These are phyloP conservation scores for Calycina herbarum DNA, from an alignment of 2,329 filamentous ascomycete genomes.

Conservation along the genomic window DNA sequence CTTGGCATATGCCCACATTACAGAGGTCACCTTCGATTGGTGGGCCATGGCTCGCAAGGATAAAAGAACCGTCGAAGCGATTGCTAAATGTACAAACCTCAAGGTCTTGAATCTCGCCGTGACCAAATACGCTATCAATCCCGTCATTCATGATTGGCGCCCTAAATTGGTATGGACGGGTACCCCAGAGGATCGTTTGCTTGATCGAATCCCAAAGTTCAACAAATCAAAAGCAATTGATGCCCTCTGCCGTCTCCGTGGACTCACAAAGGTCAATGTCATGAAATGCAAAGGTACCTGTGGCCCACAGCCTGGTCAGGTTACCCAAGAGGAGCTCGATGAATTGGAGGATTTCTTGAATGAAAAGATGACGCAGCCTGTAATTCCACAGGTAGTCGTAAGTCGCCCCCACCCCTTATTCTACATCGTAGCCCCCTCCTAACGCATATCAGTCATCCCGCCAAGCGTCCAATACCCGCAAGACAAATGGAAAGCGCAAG, in stretches of 20 bases:
- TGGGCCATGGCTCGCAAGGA: conserved; percentile 12
- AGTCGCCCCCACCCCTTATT: neutral
- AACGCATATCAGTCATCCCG: neutral
- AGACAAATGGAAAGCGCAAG: neutral
- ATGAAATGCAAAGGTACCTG: neutral
- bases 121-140: conserved; percentile 7
- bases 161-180: neutral
- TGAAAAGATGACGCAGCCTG: conserved; percentile 11
- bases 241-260: conserved; percentile 17
- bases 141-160: neutral
- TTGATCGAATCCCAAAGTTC: conserved; percentile 20
- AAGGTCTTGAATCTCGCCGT: conserved; percentile 16
- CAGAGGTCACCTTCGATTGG: conserved; percentile 23
- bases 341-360: conserved; percentile 19
- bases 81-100: conserved; percentile 12
- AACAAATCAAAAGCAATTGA: conserved; percentile 23
- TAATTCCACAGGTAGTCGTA: neutral
- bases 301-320: neutral
- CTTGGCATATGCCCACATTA: conserved; percentile 11
- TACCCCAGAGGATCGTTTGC: too few relatives aligned
- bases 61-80: conserved; percentile 6
- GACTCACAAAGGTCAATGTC: conserved; percentile 25
- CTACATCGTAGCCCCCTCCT: neutral
- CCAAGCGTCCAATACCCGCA: neutral
- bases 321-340: conserved; percentile 9